Evolutionary conservation across 306 rosid genomes (phyloP), one percentile per base, ranked within the genome.

Genomic region (Dalbergia cochinchinensis): DNA sequence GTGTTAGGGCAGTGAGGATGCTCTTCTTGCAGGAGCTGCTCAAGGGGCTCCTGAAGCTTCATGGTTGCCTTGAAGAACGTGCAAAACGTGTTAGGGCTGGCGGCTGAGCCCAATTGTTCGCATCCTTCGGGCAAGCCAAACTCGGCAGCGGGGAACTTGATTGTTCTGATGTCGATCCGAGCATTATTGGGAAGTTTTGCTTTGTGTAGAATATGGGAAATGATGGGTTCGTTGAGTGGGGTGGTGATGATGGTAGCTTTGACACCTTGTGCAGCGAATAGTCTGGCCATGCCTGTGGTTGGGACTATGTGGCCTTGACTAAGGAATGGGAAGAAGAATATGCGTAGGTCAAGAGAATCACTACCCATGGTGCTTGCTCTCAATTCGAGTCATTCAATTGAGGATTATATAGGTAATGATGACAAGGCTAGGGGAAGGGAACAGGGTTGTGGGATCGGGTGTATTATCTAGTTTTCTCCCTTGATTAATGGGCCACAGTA

Each of bases 1-100:
- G n/a, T n/a, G n/a, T n/a, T n/a, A n/a, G n/a, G 31, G 41, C 90
- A 88, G 53, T 77, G 19, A 0, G 98, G 97, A 0, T 47, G 59
- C 4, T 81, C 51, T 13, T 91, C 65, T 13, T 35, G 1, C 11
- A 93, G 4, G 6, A 89, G 80, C 0, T 82, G 69, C 63, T 90
- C 94, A 0, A 90, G 69, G 0, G 86, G 85, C 2, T 53, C 58
- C 42, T 76, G 78, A 1, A 94, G 87, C 57, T 83, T 33, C 2
- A 20, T 0, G 0, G 77, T 42, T 15, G 92, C 88, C 16, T 33
- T 66, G 80, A 80, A 12, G 79, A 91, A 66, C 11, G 63, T 60
- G 20, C 71, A 64, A 69, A 78, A 14, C 51, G 51, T 71, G 60
- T 65, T 79, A 0, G 79, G 74, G 3, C 75, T 9, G 4, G 60